phyloP scores from a whole-genome alignment of 805 yeast genomes.

The Clavispora santaluciae region DNA sequence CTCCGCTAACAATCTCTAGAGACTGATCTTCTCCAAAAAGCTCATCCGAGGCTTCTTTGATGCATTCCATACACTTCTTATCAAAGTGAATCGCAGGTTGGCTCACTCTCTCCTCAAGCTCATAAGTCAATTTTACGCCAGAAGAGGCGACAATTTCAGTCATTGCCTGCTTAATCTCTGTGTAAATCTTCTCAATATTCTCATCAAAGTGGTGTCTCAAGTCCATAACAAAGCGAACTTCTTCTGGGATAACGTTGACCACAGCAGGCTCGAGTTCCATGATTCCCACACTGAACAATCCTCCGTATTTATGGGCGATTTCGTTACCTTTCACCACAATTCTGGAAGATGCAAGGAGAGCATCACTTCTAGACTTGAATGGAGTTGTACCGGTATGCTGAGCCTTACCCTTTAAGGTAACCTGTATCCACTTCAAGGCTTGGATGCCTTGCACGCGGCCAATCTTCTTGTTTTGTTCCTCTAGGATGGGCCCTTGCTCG shows the following conservation, averaged over 20 bases:
- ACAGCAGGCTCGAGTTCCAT: constrained; percentile 54
- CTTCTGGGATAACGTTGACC: constrained; percentile 64
- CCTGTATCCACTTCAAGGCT: constrained; percentile 58
- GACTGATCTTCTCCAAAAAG: constrained; percentile 42
- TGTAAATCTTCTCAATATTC: constrained; percentile 29
- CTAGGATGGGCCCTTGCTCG: constrained; percentile 73
- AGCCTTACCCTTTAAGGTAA: constrained; percentile 56
- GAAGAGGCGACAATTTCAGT: constrained; percentile 26
- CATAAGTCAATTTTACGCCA: constrained; percentile 32
- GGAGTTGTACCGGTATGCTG: constrained; percentile 78
- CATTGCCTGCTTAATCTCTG: constrained; percentile 36
- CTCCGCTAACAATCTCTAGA: constrained; percentile 56
- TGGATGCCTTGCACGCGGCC: constrained; percentile 68
- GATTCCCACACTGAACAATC: constrained; percentile 57
- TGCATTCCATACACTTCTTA: constrained; percentile 46
- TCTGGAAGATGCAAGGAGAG: constrained; percentile 52
- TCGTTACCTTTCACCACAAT: constrained; percentile 55
- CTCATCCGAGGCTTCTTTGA: constrained; percentile 47
- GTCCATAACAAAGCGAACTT: constrained; percentile 57
- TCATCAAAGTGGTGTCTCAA: constrained; percentile 52
- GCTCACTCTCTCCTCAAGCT: constrained; percentile 40
- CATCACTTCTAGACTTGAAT: constrained; percentile 54
- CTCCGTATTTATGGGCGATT: constrained; percentile 47
- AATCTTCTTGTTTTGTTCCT: constrained; percentile 48
- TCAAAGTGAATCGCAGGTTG: constrained; percentile 58